phyloP scores from a whole-genome alignment of 2,329 filamentous ascomycete species.

The Plenodomus biglobosus region DNA sequence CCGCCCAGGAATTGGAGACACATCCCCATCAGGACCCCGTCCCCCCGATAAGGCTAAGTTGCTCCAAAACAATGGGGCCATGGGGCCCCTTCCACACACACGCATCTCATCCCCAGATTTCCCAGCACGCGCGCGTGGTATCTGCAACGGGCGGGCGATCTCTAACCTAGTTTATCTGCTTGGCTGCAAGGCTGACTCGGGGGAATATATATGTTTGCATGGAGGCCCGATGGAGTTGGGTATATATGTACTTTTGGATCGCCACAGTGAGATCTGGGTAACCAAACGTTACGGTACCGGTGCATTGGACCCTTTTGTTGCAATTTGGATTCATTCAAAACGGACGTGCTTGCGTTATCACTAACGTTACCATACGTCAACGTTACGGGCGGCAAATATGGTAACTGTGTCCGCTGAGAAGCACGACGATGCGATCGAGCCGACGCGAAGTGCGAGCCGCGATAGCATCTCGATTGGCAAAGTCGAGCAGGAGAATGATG shows the following conservation, averaged over 20 bases:
- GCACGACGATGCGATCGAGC: conserved; percentile 25
- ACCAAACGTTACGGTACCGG: too few relatives aligned
- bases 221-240: too few relatives aligned
- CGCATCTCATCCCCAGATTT: conserved; percentile 35
- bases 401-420: conserved; percentile 34
- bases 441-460: conserved; percentile 19
- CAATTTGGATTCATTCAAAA: too few relatives aligned
- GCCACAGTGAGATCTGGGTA: neutral
- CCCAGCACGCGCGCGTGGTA: conserved; percentile 10
- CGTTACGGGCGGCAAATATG: too few relatives aligned
- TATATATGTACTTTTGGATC: conserved; percentile 8
- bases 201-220: too few relatives aligned
- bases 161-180: too few relatives aligned
- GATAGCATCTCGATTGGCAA: conserved; percentile 27
- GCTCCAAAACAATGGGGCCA: conserved; percentile 28
- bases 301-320: too few relatives aligned
- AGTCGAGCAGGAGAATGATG: conserved; percentile 36
- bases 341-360: too few relatives aligned
- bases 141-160: neutral
- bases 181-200: neutral
- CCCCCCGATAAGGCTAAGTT: neutral
- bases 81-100: conserved; percentile 8
- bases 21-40: neutral
- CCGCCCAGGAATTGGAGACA: neutral
- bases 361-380: neutral